Evolutionary conservation across 352 stramenopile species (phyloP), one percentile per base, ranked within the genome.

Genomic region (Phytophthora hybrid): DNA sequence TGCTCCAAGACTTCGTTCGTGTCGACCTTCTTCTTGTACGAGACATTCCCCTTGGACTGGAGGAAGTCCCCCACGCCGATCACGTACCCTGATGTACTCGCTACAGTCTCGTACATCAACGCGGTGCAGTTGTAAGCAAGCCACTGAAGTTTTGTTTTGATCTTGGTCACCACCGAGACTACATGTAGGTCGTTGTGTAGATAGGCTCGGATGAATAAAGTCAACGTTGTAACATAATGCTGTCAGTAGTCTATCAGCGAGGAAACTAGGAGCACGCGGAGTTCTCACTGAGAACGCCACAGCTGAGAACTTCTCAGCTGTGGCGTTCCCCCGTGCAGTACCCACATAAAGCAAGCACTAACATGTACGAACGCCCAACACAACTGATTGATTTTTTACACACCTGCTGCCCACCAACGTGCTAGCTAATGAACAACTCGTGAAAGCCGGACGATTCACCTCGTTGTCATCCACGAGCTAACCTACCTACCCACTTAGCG

Each of bases 321-420:
- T n/a, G n/a, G n/a, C n/a, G n/a, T n/a, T n/a, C n/a, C n/a, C n/a
- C n/a, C 26, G 2, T 31, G 26, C 4, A 31, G 26, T 3, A 5
- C 26, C 26, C 26, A 7, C 26, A 31, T 3, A 2, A 31, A 31
- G 26, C 26, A 31, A 7, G 29, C 5, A 31, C 29, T 31, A 31
- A n/a, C 29, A 31, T 31, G 29, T 31, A 31, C 29, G 8, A 31
- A 31, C 29, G 29, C 29, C 29, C 29, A 60, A 62, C 62, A 32
- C 61, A 72, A 64, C 55, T 55, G 47, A 51, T 76, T 63, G 63
- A 76, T 73, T 76, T n/a, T 31, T 31, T 31, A 73, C 54, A 74
- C 67, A 66, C 37, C 41, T 46, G 39, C 26, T 31, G 29, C 34
- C 59, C 60, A 49, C 51, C 67, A 65, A 55, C 47, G 26, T 55